Conservation (phyloP, 192 early-diverging fungal species). For the Backusella psychrophila region DNA sequence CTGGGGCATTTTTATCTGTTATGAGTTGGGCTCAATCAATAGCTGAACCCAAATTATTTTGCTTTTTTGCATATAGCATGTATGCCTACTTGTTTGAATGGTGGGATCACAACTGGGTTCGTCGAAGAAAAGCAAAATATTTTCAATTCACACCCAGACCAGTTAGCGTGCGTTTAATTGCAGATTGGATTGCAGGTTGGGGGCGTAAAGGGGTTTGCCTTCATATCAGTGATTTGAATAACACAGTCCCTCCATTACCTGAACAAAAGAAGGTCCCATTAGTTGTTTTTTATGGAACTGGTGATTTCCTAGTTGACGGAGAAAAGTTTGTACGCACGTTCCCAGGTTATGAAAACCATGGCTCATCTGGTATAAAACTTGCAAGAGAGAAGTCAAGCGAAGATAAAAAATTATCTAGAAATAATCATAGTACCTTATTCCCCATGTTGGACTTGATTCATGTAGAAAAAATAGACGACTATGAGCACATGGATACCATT, state of each 20-base stretch:
- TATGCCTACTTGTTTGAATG: constrained; percentile 52
- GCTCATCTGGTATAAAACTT: not conserved
- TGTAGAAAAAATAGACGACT: constrained; percentile 32
- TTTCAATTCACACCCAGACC: constrained; percentile 56
- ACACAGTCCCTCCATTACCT: not conserved
- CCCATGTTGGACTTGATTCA: constrained; percentile 27
- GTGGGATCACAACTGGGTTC: constrained; percentile 48
- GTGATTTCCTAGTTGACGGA: constrained; percentile 47
- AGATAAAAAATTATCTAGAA: not conserved
- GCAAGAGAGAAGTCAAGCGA: not conserved
- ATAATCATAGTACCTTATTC: not conserved
- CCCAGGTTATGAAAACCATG: constrained; percentile 16
- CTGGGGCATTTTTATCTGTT: constrained; percentile 38
- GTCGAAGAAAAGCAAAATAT: constrained; percentile 39
- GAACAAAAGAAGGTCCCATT: constrained; percentile 30
- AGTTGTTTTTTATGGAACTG: constrained; percentile 45
- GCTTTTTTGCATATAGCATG: constrained; percentile 44
- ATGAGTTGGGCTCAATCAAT: constrained; percentile 36
- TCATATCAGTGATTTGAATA: not conserved
- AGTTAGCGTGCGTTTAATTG: constrained; percentile 11
- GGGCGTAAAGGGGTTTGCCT: constrained; percentile 23
- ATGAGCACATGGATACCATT: constrained; percentile 45
- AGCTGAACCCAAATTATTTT: constrained; percentile 32
- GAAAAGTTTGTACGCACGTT: constrained; percentile 18
- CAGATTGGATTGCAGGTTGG: constrained; percentile 35